Conservation (phyloP, 352 stramenopile species). For the Globisporangium acanthophoron region DNA sequence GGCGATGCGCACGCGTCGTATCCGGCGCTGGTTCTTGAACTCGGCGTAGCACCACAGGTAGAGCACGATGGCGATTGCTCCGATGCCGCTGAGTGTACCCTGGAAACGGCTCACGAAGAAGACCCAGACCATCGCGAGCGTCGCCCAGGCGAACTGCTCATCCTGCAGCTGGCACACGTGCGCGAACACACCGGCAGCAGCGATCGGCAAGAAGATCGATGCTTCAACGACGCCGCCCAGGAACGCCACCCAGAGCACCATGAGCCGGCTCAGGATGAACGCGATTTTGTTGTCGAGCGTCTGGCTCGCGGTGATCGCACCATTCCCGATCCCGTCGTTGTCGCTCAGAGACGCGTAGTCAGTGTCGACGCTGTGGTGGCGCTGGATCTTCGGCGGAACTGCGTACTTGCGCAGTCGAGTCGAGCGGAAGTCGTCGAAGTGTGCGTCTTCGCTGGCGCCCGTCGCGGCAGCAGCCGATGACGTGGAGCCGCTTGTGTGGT, state of each 20-base stretch:
- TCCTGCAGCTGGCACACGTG: slow-evolving; percentile 24
- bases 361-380: background rate
- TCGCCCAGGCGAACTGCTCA: slow-evolving; percentile 24
- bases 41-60: slow-evolving; percentile 58
- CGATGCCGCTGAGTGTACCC: slow-evolving; percentile 39
- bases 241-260: slow-evolving; percentile 28
- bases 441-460: background rate
- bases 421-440: slow-evolving; percentile 8
- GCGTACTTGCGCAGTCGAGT: slow-evolving; percentile 12
- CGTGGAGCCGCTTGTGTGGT: slow-evolving; percentile 8
- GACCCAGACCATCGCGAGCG: slow-evolving; percentile 25
- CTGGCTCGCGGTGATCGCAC: slow-evolving; percentile 4
- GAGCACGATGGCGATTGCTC: slow-evolving; percentile 23
- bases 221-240: slow-evolving; percentile 22
- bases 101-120: slow-evolving; percentile 33
- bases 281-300: slow-evolving; percentile 13
- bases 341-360: background rate
- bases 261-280: slow-evolving; percentile 16
- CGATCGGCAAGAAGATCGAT: slow-evolving; percentile 64
- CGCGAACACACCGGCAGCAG: slow-evolving; percentile 31
- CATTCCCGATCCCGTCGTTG: background rate
- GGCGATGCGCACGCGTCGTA: slow-evolving; percentile 14
- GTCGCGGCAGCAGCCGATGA: background rate
- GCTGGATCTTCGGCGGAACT: slow-evolving; percentile 11
- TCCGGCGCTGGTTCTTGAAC: slow-evolving; percentile 34